Percentiles rank a stretch among this genome's conserved stretches.
These are phyloP conservation scores for Candida sanyaensis DNA, from an alignment of 1,139 yeast genomes.

Conservation along the genomic window DNA sequence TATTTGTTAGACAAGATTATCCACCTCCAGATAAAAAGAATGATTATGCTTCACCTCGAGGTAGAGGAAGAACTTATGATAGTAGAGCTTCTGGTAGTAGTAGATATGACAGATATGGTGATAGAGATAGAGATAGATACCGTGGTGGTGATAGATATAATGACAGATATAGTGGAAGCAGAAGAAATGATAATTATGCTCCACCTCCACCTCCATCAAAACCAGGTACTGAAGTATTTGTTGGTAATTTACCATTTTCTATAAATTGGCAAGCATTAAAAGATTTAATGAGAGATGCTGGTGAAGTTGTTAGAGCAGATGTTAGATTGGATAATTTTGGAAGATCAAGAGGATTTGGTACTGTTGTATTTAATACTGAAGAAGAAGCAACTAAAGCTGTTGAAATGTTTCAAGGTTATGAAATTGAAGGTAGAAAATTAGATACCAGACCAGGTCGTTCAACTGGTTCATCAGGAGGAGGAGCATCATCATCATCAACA, in stretches of 20 bases:
- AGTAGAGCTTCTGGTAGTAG: slow-evolving; percentile 11
- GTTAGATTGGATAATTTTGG: slow-evolving; percentile 70
- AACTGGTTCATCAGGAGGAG: neutral
- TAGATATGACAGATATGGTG: neutral
- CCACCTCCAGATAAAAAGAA: slow-evolving; percentile 66
- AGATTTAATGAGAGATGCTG: slow-evolving; percentile 78
- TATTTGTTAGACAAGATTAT: slow-evolving; percentile 87
- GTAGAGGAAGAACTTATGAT: slow-evolving; percentile 13
- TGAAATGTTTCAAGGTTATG: slow-evolving; percentile 63
- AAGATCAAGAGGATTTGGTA: slow-evolving; percentile 84
- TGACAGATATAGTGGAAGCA: slow-evolving; percentile 11
- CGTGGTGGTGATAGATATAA: too few relatives aligned
- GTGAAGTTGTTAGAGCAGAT: slow-evolving; percentile 80
- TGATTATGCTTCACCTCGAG: slow-evolving; percentile 17
- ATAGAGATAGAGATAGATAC: too few relatives aligned
- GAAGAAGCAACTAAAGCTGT: slow-evolving; percentile 68
- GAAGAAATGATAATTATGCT: slow-evolving; percentile 13
- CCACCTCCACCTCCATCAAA: slow-evolving; percentile 21
- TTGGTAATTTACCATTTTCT: slow-evolving; percentile 81
- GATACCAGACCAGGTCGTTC: slow-evolving; percentile 66
- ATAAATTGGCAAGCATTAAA: slow-evolving; percentile 83
- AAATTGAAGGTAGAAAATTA: slow-evolving; percentile 66
- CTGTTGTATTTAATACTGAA: slow-evolving; percentile 59
- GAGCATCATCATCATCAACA: neutral
- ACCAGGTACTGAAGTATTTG: slow-evolving; percentile 71